Evolutionary conservation across 2,329 filamentous ascomycete species (phyloP), one percentile per base, ranked within the genome.

Genomic region (Colletotrichum scovillei): DNA sequence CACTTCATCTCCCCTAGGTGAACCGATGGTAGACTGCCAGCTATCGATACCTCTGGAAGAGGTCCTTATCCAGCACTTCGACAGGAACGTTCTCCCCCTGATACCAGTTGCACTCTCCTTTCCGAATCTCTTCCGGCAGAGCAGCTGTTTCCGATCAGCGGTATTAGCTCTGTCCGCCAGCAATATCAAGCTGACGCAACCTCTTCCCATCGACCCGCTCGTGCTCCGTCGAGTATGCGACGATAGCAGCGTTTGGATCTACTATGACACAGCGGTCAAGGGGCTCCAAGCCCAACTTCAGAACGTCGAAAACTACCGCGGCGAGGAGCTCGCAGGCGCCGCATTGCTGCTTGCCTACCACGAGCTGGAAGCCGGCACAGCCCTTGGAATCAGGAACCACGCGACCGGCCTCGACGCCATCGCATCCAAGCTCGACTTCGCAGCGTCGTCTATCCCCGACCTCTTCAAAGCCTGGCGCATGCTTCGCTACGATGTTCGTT

Each of bases 391-490:
- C 4, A 19, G 35, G 2, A 69, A 69, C 11, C 69, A 72, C 16
- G 69, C 69, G 4, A 58, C 42, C 8, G 69, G 69, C 1, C 65
- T 72, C 2, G 69, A 72, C 2, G 65, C 58, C 4, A 72, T 72
- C 8, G 69, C 69, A 3, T 63, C 52, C 4, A 69, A 63, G 30
- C 32, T 72, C n/a, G 69, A 69, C 30, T 72, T 72, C 6, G 35
- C 69, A 9, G 49, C 58, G 0, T 57, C 58, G 0, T 52, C 65
- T 1, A 53, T 63, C n/a, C 69, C 65, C 2, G 66, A 68, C 16
- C 65, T 72, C 22, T 72, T 72, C n/a, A 72, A 72, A 22, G 69
- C 69, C 14, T 72, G 69, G 69, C 49, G 69, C 2, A 68, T 72
- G 52, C 65, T 72, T 14, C 64, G 69, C 5, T 69, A 72, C 52